These are phyloP conservation scores for Quambalaria eucalypti DNA, from an alignment of 1,284 basidiomycete genomes.

Conservation along the genomic window DNA sequence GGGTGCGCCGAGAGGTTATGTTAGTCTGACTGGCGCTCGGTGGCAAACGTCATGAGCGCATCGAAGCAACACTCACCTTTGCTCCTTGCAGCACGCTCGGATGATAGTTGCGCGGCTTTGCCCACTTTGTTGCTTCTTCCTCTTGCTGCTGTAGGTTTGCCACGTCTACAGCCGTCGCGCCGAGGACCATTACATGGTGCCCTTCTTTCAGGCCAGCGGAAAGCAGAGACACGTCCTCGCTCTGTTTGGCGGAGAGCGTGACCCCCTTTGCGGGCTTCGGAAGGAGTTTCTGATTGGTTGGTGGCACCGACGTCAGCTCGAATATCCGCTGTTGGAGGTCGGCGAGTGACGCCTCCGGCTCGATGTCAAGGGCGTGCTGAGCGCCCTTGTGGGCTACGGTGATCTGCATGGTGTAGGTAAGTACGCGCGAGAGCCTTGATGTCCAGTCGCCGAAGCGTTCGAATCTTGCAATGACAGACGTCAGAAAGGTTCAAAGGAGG, in stretches of 20 bases:
- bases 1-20: too few species aligned
- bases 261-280: slow-evolving; percentile 11
- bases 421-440: too few species aligned
- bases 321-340: slow-evolving; percentile 15
- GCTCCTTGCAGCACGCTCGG: slow-evolving; percentile 30
- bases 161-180: slow-evolving; percentile 19
- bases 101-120: slow-evolving; percentile 26
- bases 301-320: slow-evolving; percentile 15
- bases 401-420: slow-evolving; percentile 2
- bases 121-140: slow-evolving; percentile 10
- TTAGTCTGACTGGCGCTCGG: too few species aligned
- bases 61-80: slow-evolving; percentile 6
- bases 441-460: too few species aligned
- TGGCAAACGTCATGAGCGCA: neutral
- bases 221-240: slow-evolving; percentile 3
- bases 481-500: too few species aligned
- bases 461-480: too few species aligned
- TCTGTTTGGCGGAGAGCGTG: neutral
- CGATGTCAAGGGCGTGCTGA: slow-evolving; percentile 5
- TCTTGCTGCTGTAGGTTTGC: slow-evolving; percentile 7
- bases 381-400: slow-evolving; percentile 13
- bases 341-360: slow-evolving; percentile 6
- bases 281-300: slow-evolving; percentile 27
- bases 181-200: slow-evolving; percentile 20
- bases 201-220: slow-evolving; percentile 9